Percentiles rank a stretch among this genome's conserved stretches.
These are phyloP conservation scores for Balakata baccata DNA, from an alignment of 345 rosid genomes.

Conservation along the genomic window DNA sequence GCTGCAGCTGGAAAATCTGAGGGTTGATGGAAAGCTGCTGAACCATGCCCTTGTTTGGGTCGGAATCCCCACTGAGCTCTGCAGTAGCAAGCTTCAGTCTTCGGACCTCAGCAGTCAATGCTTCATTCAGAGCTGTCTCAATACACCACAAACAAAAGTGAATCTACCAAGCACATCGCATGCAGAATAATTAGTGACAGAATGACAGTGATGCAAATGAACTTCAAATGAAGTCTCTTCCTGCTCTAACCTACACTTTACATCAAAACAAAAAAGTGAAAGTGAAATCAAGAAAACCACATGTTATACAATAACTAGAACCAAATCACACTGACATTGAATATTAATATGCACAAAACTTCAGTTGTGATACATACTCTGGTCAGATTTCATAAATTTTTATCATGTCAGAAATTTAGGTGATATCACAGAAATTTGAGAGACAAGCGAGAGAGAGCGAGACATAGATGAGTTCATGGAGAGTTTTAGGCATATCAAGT, in stretches of 20 bases:
- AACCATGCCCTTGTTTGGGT: conserved; percentile 43
- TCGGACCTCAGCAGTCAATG: conserved; percentile 57
- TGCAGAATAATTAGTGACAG: background rate
- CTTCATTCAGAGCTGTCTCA: conserved; percentile 55
- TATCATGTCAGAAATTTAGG: background rate
- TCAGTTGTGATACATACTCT: background rate
- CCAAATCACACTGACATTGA: background rate
- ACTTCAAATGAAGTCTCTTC: background rate
- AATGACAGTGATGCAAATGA: background rate
- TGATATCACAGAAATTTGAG: no score
- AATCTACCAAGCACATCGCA: background rate
- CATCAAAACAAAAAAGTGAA: background rate
- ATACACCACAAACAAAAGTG: background rate
- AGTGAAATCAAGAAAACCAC: background rate
- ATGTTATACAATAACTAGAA: background rate
- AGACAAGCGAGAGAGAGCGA: background rate
- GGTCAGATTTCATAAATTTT: background rate
- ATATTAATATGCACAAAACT: background rate
- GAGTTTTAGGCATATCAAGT: background rate
- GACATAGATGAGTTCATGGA: no score
- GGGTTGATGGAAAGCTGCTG: conserved; percentile 40
- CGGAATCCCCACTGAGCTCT: conserved; percentile 42
- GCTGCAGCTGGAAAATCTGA: conserved; percentile 54
- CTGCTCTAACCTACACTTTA: background rate
- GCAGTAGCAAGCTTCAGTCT: conserved; percentile 51